Evolutionary conservation across 2,329 filamentous ascomycete species (phyloP).

Genomic region (Cryphonectria japonica): DNA sequence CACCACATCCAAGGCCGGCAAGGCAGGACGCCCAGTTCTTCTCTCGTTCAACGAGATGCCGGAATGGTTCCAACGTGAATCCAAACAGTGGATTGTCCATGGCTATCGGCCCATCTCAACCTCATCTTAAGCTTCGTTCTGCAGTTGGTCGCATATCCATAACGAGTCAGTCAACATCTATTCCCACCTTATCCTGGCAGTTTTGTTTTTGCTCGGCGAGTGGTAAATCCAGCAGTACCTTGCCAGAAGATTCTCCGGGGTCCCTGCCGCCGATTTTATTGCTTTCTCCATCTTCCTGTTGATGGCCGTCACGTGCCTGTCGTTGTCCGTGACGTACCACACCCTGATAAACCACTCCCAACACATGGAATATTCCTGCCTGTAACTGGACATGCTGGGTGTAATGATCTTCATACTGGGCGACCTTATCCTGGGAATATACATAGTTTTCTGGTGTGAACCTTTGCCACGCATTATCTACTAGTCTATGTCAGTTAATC

Average conservation of each 20-base stretch:
- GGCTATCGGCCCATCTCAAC: slow-evolving; percentile 49
- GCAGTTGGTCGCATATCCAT: slow-evolving; percentile 45
- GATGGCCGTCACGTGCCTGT: slow-evolving; percentile 30
- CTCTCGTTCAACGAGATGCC: slow-evolving; percentile 33
- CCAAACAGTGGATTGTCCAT: slow-evolving; percentile 38
- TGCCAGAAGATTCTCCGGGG: slow-evolving; percentile 30
- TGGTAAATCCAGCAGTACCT: slow-evolving; percentile 32
- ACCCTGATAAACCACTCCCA: slow-evolving; percentile 35
- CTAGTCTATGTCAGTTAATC: slow-evolving; percentile 33
- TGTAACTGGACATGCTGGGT: slow-evolving; percentile 33
- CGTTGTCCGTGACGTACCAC: slow-evolving; percentile 34
- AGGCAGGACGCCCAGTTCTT: slow-evolving; percentile 24
- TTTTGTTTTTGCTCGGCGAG: slow-evolving; percentile 41
- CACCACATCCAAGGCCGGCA: too few species aligned
- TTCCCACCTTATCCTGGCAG: slow-evolving; percentile 46
- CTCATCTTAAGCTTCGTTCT: slow-evolving; percentile 42
- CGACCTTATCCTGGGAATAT: slow-evolving; percentile 35
- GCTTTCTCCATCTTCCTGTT: slow-evolving; percentile 33
- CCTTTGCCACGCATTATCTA: slow-evolving; percentile 34
- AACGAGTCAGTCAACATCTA: slow-evolving; percentile 42
- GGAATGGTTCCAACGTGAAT: slow-evolving; percentile 32
- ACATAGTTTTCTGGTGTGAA: slow-evolving; percentile 38
- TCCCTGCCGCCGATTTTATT: slow-evolving; percentile 31
- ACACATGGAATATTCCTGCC: slow-evolving; percentile 32
- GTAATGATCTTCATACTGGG: slow-evolving; percentile 34